Evolutionary conservation across 1,139 yeast species (phyloP).

Genomic region (Entelexis paramagnoliae): DNA sequence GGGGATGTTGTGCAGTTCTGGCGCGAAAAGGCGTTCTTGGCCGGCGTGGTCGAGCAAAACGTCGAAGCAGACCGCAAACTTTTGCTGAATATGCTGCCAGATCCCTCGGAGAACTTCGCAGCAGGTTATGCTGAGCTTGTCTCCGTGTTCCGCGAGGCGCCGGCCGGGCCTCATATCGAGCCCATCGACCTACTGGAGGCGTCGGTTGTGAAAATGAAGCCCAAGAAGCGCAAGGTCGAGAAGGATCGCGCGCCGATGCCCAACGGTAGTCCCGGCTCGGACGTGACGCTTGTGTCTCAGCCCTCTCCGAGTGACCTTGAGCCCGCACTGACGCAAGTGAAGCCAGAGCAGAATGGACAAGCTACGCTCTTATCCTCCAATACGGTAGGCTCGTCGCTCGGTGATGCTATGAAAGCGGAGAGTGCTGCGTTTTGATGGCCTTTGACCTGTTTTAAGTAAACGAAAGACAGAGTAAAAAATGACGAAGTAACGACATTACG

Average conservation of each 20-base stretch:
- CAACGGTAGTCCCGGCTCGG: neutral
- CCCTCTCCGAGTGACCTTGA: neutral
- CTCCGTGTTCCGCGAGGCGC: slow-evolving; percentile 9
- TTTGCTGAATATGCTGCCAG: slow-evolving; percentile 6
- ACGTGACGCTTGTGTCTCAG: neutral
- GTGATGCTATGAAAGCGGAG: neutral
- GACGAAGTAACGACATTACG: too few relatives aligned
- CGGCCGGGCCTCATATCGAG: slow-evolving; percentile 11
- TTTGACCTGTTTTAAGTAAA: too few relatives aligned
- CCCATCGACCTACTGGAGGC: neutral
- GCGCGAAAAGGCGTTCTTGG: slow-evolving; percentile 20
- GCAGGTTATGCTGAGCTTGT: neutral
- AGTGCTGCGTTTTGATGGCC: too few relatives aligned
- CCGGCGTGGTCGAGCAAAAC: slow-evolving; percentile 30
- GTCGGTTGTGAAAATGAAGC: neutral
- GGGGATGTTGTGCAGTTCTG: slow-evolving; percentile 28
- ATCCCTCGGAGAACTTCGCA: slow-evolving; percentile 1
- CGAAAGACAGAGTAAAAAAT: too few relatives aligned
- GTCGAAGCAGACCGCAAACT: slow-evolving; percentile 23
- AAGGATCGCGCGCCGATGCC: neutral
- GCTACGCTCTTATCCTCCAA: too few relatives aligned
- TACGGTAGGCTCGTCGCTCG: too few relatives aligned
- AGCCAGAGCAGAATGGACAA: neutral
- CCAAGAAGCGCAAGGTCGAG: neutral
- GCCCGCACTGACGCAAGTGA: neutral